These are phyloP conservation scores for Moesziomyces sp. DNA, from an alignment of 1,284 basidiomycete species.

Conservation along the genomic window DNA sequence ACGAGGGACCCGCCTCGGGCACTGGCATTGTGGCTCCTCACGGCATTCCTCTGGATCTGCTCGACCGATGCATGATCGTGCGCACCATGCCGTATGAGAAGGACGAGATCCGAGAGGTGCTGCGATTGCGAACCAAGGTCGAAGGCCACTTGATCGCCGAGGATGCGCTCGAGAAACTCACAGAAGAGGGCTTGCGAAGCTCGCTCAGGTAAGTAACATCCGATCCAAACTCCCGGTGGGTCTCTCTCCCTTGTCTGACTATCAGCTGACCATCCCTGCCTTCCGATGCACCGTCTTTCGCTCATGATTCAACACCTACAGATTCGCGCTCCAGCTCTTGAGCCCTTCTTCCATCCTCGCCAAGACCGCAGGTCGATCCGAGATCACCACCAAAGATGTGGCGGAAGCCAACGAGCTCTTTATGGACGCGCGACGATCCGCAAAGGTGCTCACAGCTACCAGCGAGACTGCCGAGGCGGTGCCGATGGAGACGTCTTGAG, in stretches of 20 bases:
- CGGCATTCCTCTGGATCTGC: conserved; percentile 90
- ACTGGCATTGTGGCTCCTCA: conserved; percentile 88
- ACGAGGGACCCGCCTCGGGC: conserved; percentile 67
- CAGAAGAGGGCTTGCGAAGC: conserved; percentile 83
- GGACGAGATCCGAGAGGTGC: conserved; percentile 86
- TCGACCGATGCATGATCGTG: conserved; percentile 97
- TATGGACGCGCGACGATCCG: conserved; percentile 81
- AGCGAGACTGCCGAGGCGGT: conserved; percentile 18
- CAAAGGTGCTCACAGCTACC: conserved; percentile 35
- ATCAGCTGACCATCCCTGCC: conserved; percentile 1
- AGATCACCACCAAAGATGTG: conserved; percentile 87
- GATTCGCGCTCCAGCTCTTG: conserved; percentile 90
- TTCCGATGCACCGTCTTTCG: not conserved
- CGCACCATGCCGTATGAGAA: conserved; percentile 86
- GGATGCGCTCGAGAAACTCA: conserved; percentile 83
- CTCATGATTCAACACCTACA: conserved; percentile 62
- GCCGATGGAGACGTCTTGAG: conserved; percentile 50
- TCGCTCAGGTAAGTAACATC: conserved; percentile 77
- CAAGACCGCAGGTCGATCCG: conserved; percentile 78
- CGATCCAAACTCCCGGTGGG: not conserved
- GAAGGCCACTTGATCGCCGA: conserved; percentile 83
- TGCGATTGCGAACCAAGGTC: conserved; percentile 84
- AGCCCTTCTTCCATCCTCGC: conserved; percentile 92
- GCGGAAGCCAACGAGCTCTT: conserved; percentile 86
- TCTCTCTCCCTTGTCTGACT: not conserved